These are phyloP conservation scores for Ceratonia siliqua DNA, from an alignment of 306 rosid species.

Conservation along the genomic window DNA sequence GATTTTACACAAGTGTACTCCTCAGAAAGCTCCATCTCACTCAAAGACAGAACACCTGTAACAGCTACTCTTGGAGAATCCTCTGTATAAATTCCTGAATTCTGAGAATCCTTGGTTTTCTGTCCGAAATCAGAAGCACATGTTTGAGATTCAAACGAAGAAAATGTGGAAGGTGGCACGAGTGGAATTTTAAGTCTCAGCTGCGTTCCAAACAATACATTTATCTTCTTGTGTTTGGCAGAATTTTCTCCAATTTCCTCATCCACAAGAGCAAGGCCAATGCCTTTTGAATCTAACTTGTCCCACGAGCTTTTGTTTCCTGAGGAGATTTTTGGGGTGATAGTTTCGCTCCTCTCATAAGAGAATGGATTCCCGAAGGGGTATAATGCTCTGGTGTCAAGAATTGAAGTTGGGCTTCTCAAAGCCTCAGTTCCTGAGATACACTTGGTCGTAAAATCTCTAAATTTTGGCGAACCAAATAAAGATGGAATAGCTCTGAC, in stretches of 20 bases:
- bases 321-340: conserved; percentile 32
- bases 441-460: conserved; percentile 57
- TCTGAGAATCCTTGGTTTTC: conserved; percentile 28
- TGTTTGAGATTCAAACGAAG: conserved; percentile 31
- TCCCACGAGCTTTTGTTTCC: conserved; percentile 50
- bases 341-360: conserved; percentile 23
- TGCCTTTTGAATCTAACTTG: conserved; percentile 48
- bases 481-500: conserved; percentile 50
- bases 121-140: conserved; percentile 39
- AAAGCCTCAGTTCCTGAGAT: conserved; percentile 52
- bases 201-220: conserved; percentile 58
- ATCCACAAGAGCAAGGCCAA: conserved; percentile 71
- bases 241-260: conserved; percentile 29
- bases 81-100: conserved; percentile 37
- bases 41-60: conserved; percentile 41
- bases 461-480: conserved; percentile 69
- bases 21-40: conserved; percentile 84
- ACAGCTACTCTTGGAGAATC: conserved; percentile 10
- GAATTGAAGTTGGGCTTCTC: conserved; percentile 75
- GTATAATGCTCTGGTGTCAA: conserved; percentile 57
- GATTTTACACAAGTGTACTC: conserved; percentile 85
- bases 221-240: conserved; percentile 39
- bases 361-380: conserved; percentile 50
- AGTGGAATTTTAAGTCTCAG: conserved; percentile 71
- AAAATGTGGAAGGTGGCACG: conserved; percentile 26